phyloP scores from a whole-genome alignment of 2,329 filamentous ascomycete species.

The Beauveria varroae region DNA sequence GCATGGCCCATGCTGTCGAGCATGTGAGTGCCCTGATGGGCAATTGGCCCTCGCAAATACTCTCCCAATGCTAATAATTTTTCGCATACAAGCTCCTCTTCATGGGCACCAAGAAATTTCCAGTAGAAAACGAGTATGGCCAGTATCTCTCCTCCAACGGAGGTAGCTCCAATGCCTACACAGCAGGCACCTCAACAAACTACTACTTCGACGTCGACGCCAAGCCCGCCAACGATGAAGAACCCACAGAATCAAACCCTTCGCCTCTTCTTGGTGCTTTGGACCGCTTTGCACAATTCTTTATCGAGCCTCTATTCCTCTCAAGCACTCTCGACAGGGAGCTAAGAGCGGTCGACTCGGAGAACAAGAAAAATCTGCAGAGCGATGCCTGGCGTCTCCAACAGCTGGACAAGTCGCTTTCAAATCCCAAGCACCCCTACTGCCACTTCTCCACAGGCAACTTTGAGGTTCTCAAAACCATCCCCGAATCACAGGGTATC shows the following conservation, averaged over 20 bases:
- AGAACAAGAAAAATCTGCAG: slow-evolving; percentile 97
- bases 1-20: slow-evolving; percentile 93
- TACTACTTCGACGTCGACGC: slow-evolving; percentile 96
- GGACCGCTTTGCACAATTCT: slow-evolving; percentile 91
- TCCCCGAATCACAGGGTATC: slow-evolving; percentile 69
- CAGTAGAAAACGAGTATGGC: slow-evolving; percentile 90
- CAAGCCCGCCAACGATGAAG: slow-evolving; percentile 56
- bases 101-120: slow-evolving; percentile 98
- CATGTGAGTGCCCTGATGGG: slow-evolving; percentile 47
- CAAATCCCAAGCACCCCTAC: slow-evolving; percentile 80
- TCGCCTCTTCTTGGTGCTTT: slow-evolving; percentile 69
- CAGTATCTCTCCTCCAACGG: slow-evolving; percentile 87
- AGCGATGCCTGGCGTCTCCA: slow-evolving; percentile 82
- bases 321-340: slow-evolving; percentile 80
- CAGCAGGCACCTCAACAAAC: slow-evolving; percentile 86
- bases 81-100: slow-evolving; percentile 58
- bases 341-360: slow-evolving; percentile 81
- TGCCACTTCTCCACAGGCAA: slow-evolving; percentile 91
- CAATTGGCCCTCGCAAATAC: slow-evolving; percentile 15
- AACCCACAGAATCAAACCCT: slow-evolving; percentile 46
- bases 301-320: slow-evolving; percentile 80
- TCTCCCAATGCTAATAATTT: background rate
- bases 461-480: slow-evolving; percentile 74
- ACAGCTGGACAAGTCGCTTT: slow-evolving; percentile 82
- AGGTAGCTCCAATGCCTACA: slow-evolving; percentile 92